Conservation (phyloP, 2,329 filamentous ascomycete species). For the Cordyceps cicadae region DNA sequence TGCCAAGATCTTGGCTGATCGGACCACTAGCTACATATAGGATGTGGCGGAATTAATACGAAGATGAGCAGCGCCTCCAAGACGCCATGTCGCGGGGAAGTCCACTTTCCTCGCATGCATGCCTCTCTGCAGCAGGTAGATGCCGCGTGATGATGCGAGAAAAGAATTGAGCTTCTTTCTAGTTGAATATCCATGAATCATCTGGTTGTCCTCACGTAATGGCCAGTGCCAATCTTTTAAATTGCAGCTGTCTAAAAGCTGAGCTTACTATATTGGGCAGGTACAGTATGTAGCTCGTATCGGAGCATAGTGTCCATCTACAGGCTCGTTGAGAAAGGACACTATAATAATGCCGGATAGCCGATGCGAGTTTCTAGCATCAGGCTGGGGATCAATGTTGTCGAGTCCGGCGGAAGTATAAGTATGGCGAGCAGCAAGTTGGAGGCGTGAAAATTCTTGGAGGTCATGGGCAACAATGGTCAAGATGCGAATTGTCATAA, state of each 20-base stretch:
- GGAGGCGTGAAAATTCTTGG: neutral
- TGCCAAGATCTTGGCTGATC: neutral
- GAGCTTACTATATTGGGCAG: slow-evolving; percentile 9
- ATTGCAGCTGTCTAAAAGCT: neutral
- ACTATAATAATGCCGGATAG: slow-evolving; percentile 2
- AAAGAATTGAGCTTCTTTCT: no score
- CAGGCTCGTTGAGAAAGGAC: neutral
- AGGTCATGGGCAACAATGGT: neutral
- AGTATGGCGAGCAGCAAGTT: neutral
- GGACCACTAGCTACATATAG: neutral
- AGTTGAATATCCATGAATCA: neutral
- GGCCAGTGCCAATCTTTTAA: neutral
- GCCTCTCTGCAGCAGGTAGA: neutral
- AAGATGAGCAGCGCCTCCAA: neutral
- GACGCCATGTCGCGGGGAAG: neutral
- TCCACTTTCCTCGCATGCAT: neutral
- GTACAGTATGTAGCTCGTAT: neutral
- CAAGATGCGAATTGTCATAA: no score
- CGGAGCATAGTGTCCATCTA: neutral
- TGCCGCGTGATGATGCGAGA: no score
- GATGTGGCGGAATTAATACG: neutral
- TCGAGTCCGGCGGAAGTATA: no score
- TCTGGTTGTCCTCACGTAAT: neutral
- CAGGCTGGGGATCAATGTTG: neutral
- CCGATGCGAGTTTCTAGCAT: neutral